Evolutionary conservation across 768 basidiomycete genomes (phyloP), one percentile per base, ranked within the genome.

Genomic region (Rhizopogon roseolus): DNA sequence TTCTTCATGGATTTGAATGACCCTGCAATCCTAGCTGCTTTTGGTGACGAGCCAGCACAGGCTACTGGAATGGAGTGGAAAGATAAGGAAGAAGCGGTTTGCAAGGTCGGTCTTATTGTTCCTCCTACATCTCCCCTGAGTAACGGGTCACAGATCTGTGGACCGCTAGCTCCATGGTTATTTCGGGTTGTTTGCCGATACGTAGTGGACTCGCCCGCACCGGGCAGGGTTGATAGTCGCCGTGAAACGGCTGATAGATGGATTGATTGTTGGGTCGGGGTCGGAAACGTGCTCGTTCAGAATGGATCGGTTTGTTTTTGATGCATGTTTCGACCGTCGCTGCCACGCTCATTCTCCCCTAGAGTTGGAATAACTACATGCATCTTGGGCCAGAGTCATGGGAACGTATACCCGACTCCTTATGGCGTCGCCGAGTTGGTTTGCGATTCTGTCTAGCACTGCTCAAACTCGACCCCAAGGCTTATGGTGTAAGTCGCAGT

Each of bases 181-280:
- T 86, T 79, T 59, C 73, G 75, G 5, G 73, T 84, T 22, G 68
- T 86, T 10, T 81, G 73, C 68, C 66, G 75, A 69, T 67, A 75
- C 69, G 67, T 82, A 63, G 63, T 66, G 45, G 74, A 73, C 25
- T 63, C 63, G 17, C 58, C 62, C 29, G 41, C 61, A 16, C 55
- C 53, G 14, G 58, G 51, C 50, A 54, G 46, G 9, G 59, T 59
- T 19, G 59, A 65, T 46, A 53, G 58, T 52, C 59, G 65, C 46
- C 44, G 57, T 8, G 55, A 55, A 28, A 76, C 79, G 48, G 76
- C 82, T 27, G 81, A 82, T 59, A 63, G 67, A 27, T 81, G 89
- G 75, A 74, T 90, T 32, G 79, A 82, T 52, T 86, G 84, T 59
- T 93, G 90, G 88, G 73, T 88, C 6, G 81, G 84, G 5, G 90